phyloP scores from a whole-genome alignment of 306 rosid genomes.

The apple (Malus domestica) region DNA sequence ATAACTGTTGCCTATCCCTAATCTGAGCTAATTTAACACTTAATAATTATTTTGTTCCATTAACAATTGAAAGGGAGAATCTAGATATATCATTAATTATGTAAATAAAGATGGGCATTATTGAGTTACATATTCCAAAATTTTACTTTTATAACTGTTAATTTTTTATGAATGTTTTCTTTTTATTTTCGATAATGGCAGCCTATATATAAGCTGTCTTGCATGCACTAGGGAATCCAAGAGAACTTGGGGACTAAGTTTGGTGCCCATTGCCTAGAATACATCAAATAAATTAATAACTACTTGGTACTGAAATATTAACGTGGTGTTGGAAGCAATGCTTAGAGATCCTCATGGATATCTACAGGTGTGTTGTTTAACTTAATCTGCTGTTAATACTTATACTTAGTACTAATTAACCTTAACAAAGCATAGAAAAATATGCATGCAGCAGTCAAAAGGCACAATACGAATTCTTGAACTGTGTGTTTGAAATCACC shows the following conservation, averaged over 20 bases:
- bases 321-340: not conserved
- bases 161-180: not conserved
- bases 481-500: not conserved
- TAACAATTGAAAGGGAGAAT: not conserved
- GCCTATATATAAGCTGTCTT: slow-evolving; percentile 1
- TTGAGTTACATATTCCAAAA: not conserved
- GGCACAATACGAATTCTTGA: slow-evolving; percentile 6
- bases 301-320: not conserved
- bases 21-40: not conserved
- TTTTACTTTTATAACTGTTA: not conserved
- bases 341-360: not conserved
- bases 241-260: slow-evolving; percentile 10
- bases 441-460: not conserved
- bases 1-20: too few relatives aligned
- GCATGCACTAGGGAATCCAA: slow-evolving; percentile 6
- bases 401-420: not conserved
- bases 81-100: not conserved
- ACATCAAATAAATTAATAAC: not conserved
- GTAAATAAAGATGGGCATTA: not conserved
- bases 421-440: not conserved
- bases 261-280: slow-evolving; percentile 3
- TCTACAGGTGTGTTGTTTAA: not conserved
- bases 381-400: not conserved
- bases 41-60: not conserved
- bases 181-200: not conserved